Evolutionary conservation across 116 monocot genomes (phyloP).

Genomic region (Dioscorea cayenensis): DNA sequence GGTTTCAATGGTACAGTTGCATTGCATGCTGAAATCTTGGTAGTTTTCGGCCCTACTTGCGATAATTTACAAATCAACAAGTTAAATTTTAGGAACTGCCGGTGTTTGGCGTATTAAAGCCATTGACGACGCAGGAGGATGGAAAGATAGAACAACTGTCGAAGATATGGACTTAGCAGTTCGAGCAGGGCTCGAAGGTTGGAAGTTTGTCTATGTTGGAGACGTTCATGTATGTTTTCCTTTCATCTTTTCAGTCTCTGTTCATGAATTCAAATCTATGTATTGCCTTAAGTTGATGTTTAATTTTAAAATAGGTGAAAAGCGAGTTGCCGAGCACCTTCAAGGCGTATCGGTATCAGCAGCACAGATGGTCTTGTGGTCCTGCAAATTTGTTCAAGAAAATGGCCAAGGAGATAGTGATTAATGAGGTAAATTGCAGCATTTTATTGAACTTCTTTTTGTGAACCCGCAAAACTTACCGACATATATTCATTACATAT

Average conservation of each 20-base stretch:
- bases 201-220: conserved; percentile 81
- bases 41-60: background rate
- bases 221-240: conserved; percentile 15
- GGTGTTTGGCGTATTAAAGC: conserved; percentile 93
- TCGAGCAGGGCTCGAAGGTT: conserved; percentile 75
- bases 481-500: background rate
- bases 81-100: conserved; percentile 60
- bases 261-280: background rate
- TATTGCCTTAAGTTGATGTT: too few species aligned
- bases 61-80: background rate
- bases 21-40: background rate
- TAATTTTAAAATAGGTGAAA: conserved; percentile 16
- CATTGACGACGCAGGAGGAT: conserved; percentile 72
- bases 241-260: background rate
- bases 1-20: conserved; percentile 76
- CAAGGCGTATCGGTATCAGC: conserved; percentile 36
- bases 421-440: conserved; percentile 14
- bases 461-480: too few species aligned
- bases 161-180: conserved; percentile 98
- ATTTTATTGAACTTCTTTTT: background rate
- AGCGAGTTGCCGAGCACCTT: conserved; percentile 44
- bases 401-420: conserved; percentile 33
- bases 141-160: conserved; percentile 89
- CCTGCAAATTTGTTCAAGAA: conserved; percentile 40
- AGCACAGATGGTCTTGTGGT: conserved; percentile 47